Evolutionary conservation across 202 grass and related monocot species (phyloP), one percentile per base, ranked within the genome.

Genomic region (Brachypodium distachyon): DNA sequence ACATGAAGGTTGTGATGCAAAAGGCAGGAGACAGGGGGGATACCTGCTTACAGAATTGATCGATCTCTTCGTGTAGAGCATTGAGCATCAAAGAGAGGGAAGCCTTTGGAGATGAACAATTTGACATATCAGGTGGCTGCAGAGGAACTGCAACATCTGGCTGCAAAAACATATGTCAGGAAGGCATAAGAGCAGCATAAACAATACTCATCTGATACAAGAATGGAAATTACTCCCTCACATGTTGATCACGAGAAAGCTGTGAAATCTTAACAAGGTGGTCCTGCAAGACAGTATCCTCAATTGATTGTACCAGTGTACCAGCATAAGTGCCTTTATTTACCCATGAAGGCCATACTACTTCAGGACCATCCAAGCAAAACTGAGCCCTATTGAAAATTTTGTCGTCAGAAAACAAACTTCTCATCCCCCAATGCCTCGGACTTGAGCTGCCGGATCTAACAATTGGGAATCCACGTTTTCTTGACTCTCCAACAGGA

Each of bases 361-460:
- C 91, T 84, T 98, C 95, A 88, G 91, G 89, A 59, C 95, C 91
- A 90, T 94, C 95, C 80, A 94, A 86, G 70, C 89, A 90, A 90
- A 83, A 80, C 79, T 85, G 91, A 43, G 80, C 87, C 82, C 82
- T 90, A 73, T 90, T 90, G 33, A 85, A 80, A 78, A 73, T 81
- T 68, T 83, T 92, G 68, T 92, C 95, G 64, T 98, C 95, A 36
- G 77, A 80, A 88, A 84, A 92, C 86, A 89, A 79, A 77, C 82
- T 82, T 86, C 89, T 90, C 87, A 92, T 86, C 26, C 91, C 95
- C 89, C 91, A 95, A 80, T 98, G 89, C 73, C 89, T 90, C 43
- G 95, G 95, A 78, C 95, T 98, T 88, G 95, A 95, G 69, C 95
- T 98, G 47, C 95, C 95, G 0, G 95, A 98, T 84, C 95, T 98